A percentile compares a stretch with the other conserved stretches of the same genome.
These are phyloP conservation scores for Centaurea solstitialis DNA, from an alignment of 129 eudicot genomes.

Conservation along the genomic window DNA sequence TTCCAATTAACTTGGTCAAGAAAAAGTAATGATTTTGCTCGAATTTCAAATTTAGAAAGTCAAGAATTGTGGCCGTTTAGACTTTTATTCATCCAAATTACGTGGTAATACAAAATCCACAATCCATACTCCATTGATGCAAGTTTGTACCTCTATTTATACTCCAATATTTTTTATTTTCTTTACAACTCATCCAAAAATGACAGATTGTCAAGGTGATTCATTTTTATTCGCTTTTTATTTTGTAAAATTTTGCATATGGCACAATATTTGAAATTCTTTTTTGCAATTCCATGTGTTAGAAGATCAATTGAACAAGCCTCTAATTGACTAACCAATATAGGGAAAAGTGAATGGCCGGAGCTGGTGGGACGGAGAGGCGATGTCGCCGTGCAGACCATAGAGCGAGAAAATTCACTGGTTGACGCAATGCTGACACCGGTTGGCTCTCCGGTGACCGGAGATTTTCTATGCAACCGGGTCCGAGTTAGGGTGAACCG, in stretches of 20 bases:
- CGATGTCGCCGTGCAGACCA: constrained; percentile 26
- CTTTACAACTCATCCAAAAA: constrained; percentile 8
- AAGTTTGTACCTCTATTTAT: not conserved
- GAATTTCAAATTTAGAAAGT: not conserved
- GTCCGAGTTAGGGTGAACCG: constrained; percentile 56
- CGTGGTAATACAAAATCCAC: not conserved
- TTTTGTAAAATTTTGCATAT: not conserved
- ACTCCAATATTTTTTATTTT: not conserved
- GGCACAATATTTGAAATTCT: not conserved
- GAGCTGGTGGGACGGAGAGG: constrained; percentile 54
- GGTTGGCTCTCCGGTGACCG: constrained; percentile 38
- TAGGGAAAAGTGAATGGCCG: constrained; percentile 56
- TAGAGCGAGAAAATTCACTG: constrained; percentile 45
- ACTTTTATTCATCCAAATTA: not conserved
- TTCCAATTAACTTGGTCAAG: not conserved
- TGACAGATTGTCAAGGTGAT: constrained; percentile 25
- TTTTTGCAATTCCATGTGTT: not conserved
- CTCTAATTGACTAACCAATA: constrained; percentile 1
- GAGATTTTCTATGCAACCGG: constrained; percentile 49
- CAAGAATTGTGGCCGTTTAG: not conserved
- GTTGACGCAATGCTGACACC: constrained; percentile 32
- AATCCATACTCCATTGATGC: not conserved
- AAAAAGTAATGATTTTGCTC: not conserved
- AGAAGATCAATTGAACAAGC: not conserved
- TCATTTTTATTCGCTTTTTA: not conserved